A percentile compares a stretch with the other conserved stretches of the same genome.
These are phyloP conservation scores for Plantago lanceolata DNA, from an alignment of 305 asterid genomes.

Conservation along the genomic window DNA sequence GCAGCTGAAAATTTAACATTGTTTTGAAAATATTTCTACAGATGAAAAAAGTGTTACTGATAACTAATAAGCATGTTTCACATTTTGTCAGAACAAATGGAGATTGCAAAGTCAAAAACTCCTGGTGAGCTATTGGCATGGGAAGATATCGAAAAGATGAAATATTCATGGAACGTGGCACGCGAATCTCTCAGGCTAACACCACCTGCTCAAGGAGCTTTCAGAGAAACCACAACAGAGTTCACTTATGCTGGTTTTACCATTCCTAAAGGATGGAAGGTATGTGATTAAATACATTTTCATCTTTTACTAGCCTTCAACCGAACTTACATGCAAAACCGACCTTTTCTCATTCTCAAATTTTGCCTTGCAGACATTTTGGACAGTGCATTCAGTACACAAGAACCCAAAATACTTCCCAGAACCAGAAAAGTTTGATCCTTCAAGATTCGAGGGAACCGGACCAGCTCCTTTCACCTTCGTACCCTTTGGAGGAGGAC, in stretches of 20 bases:
- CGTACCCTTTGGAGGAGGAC: conserved; percentile 37
- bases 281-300: not conserved
- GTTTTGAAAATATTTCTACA: not conserved
- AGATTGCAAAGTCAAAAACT: conserved; percentile 28
- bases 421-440: conserved; percentile 37
- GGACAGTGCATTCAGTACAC: conserved; percentile 42
- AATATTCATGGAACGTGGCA: conserved; percentile 37
- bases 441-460: conserved; percentile 37
- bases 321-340: not conserved
- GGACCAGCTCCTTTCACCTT: conserved; percentile 42
- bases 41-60: not conserved
- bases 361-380: conserved; percentile 30
- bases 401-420: conserved; percentile 39
- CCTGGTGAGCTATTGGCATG: conserved; percentile 30
- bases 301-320: not conserved
- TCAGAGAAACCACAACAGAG: conserved; percentile 35
- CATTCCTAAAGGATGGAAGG: conserved; percentile 48
- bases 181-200: conserved; percentile 36
- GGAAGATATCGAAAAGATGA: conserved; percentile 45
- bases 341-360: not conserved
- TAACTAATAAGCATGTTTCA: not conserved
- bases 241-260: conserved; percentile 38
- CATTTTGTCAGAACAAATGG: conserved; percentile 33
- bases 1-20: not conserved
- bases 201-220: conserved; percentile 40